A percentile compares a stretch with the other conserved stretches of the same genome.
Evolutionary conservation across 75 land plant genomes (phyloP).

Genomic region (Picea glauca): DNA sequence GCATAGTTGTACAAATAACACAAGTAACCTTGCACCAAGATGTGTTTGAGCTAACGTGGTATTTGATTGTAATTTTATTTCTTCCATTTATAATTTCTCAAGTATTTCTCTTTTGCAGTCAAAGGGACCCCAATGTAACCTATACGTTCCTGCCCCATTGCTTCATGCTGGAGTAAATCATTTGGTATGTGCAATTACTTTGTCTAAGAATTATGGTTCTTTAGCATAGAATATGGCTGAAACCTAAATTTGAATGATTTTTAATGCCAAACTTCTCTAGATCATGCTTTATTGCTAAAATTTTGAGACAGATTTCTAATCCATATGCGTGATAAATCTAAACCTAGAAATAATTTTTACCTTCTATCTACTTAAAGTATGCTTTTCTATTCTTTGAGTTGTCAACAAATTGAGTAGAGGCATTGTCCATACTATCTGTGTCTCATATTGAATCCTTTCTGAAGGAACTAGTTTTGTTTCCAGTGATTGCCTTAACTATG

Average conservation of each 20-base stretch:
- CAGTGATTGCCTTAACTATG: not conserved
- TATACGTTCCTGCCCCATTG: constrained; percentile 89
- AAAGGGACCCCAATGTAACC: constrained; percentile 88
- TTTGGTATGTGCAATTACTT: constrained; percentile 49
- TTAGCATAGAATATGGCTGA: not conserved
- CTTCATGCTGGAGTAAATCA: constrained; percentile 61
- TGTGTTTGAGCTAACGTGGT: not conserved
- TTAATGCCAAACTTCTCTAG: not conserved
- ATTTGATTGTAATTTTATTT: not conserved
- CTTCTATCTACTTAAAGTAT: too few species aligned
- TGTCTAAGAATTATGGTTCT: not conserved
- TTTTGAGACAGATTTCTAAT: not conserved
- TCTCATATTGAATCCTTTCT: not conserved
- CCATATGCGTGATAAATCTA: not conserved
- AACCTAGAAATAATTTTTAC: not conserved
- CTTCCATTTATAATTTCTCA: constrained; percentile 1
- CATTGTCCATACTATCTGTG: not conserved
- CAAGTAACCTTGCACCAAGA: not conserved
- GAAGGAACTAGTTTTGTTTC: not conserved
- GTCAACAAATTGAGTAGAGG: not conserved
- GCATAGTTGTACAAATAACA: not conserved
- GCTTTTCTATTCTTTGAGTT: not conserved
- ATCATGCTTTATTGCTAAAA: not conserved
- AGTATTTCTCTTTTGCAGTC: constrained; percentile 39
- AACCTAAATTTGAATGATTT: not conserved